These are phyloP conservation scores for Pythium biforme DNA, from an alignment of 352 stramenopile species.

Conservation along the genomic window DNA sequence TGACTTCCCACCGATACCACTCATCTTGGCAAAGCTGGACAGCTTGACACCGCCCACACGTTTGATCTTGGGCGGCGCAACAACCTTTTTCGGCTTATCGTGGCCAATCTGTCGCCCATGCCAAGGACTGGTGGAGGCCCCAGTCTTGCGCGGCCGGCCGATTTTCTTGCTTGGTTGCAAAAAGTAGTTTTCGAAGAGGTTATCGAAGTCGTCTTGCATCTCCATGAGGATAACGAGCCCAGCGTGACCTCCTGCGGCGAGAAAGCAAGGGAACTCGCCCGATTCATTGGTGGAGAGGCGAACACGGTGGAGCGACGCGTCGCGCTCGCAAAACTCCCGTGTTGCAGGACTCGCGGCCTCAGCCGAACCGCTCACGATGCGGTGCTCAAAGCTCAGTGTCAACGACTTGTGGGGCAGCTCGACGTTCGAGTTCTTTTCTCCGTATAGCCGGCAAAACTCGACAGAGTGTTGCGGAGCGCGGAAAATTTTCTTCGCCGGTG, in stretches of 20 bases:
- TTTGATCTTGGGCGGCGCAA: conserved; percentile 19
- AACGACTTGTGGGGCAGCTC: conserved; percentile 60
- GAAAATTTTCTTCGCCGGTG: conserved; percentile 66
- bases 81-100: conserved; percentile 31
- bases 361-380: conserved; percentile 40
- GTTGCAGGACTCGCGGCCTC: conserved; percentile 42
- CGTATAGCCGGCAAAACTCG: conserved; percentile 64
- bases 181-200: conserved; percentile 52
- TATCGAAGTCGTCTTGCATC: conserved; percentile 59
- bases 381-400: conserved; percentile 46
- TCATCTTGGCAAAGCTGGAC: conserved; percentile 39
- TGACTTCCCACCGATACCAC: conserved; percentile 31
- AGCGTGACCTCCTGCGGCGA: conserved; percentile 63
- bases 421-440: conserved; percentile 49
- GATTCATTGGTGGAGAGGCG: conserved; percentile 44
- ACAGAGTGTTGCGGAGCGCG: conserved; percentile 60
- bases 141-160: conserved; percentile 37
- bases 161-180: conserved; percentile 49
- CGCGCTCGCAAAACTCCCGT: conserved; percentile 70
- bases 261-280: conserved; percentile 54
- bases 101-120: conserved; percentile 8
- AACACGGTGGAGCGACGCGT: conserved; percentile 75
- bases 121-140: conserved; percentile 15
- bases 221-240: conserved; percentile 75
- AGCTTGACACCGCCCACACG: conserved; percentile 31